Conservation (phyloP, 495 filamentous ascomycete genomes). For the Aspergillus steynii region DNA sequence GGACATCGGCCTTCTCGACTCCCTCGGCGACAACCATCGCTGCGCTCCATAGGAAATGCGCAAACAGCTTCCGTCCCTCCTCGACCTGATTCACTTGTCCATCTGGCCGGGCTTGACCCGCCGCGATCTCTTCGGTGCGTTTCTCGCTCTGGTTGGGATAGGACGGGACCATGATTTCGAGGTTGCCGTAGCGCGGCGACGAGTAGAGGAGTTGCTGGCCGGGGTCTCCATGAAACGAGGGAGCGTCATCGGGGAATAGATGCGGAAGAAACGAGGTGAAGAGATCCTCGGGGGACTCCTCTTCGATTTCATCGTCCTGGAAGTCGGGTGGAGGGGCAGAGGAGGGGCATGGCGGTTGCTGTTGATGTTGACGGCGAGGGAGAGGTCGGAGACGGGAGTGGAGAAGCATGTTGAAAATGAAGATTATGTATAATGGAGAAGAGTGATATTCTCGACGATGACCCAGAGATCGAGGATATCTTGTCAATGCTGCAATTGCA, state of each 20-base stretch:
- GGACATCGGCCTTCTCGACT: slow-evolving; percentile 48
- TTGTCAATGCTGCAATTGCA: neutral
- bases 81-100: slow-evolving; percentile 40
- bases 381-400: slow-evolving; percentile 35
- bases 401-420: slow-evolving; percentile 22
- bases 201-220: slow-evolving; percentile 66
- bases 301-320: slow-evolving; percentile 11
- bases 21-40: slow-evolving; percentile 69
- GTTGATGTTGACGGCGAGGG: slow-evolving; percentile 23
- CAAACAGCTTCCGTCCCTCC: slow-evolving; percentile 65
- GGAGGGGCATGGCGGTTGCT: slow-evolving; percentile 7
- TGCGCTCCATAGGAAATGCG: slow-evolving; percentile 88
- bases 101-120: slow-evolving; percentile 18
- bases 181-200: slow-evolving; percentile 56
- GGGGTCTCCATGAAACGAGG: slow-evolving; percentile 73
- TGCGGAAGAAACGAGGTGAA: slow-evolving; percentile 62
- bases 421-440: neutral
- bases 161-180: slow-evolving; percentile 46
- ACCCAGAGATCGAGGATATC: neutral
- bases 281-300: slow-evolving; percentile 58
- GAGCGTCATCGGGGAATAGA: slow-evolving; percentile 76
- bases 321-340: slow-evolving; percentile 21
- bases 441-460: neutral
- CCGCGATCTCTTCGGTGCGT: slow-evolving; percentile 19
- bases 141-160: slow-evolving; percentile 33